Evolutionary conservation across 2,329 filamentous ascomycete species (phyloP).

Genomic region (Penicillium sp.): DNA sequence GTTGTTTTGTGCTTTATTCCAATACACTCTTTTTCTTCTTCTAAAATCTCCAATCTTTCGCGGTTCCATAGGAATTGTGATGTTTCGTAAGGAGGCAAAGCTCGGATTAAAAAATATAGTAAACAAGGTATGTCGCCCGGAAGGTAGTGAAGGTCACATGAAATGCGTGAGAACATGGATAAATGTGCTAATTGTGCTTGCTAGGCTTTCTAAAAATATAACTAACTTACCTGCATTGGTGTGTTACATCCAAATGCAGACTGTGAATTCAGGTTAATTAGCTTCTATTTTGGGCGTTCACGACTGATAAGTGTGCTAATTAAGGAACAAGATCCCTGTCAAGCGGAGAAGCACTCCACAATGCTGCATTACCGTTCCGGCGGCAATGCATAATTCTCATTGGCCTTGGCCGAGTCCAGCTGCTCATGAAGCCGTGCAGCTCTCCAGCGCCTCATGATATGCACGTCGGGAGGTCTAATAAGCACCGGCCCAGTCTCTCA

Average conservation of each 20-base stretch:
- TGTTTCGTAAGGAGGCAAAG: neutral
- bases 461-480: conserved; percentile 6
- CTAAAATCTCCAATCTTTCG: neutral
- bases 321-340: conserved; percentile 15
- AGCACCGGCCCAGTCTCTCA: neutral
- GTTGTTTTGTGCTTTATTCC: neutral
- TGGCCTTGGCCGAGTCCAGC: conserved; percentile 8
- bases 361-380: conserved; percentile 14
- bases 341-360: conserved; percentile 3
- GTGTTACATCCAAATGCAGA: neutral
- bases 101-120: neutral
- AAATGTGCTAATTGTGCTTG: neutral
- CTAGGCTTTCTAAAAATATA: neutral
- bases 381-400: conserved; percentile 17
- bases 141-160: neutral
- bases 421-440: conserved; percentile 3
- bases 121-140: too few relatives aligned
- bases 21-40: conserved; percentile 7
- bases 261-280: conserved; percentile 12
- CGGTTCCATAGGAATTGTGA: neutral
- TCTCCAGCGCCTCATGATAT: conserved; percentile 9
- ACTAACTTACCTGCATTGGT: neutral
- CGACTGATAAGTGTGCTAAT: conserved; percentile 14
- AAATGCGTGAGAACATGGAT: neutral
- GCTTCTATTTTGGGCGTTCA: conserved; percentile 18